A percentile compares a stretch with the other conserved stretches of the same genome.
Conservation (phyloP, 192 early-diverging fungal species). For the Backusella westeae region DNA sequence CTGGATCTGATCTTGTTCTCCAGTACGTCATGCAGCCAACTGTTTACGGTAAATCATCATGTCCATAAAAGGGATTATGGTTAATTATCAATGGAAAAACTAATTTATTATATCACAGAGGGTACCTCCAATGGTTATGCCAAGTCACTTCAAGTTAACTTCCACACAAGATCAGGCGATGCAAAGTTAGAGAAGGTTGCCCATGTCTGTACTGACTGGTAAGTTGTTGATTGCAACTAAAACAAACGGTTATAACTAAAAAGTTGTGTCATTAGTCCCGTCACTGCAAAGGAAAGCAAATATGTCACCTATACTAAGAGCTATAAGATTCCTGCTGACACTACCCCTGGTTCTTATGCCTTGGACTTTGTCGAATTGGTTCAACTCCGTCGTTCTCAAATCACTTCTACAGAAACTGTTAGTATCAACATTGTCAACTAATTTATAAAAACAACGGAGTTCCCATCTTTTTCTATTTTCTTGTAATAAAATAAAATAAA, state of each 20-base stretch:
- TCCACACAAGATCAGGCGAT: constrained; percentile 25
- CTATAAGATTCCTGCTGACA: constrained; percentile 21
- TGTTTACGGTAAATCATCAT: neutral
- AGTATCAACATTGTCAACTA: constrained; percentile 26
- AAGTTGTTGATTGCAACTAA: neutral
- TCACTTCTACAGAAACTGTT: constrained; percentile 28
- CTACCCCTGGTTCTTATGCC: constrained; percentile 32
- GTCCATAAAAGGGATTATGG: neutral
- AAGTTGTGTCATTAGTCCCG: constrained; percentile 10
- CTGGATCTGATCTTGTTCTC: constrained; percentile 12
- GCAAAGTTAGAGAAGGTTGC: constrained; percentile 9
- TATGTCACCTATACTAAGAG: constrained; percentile 25
- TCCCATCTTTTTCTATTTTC: neutral
- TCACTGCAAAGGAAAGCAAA: constrained; percentile 19
- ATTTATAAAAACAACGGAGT: neutral
- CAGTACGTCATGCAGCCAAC: constrained; percentile 30
- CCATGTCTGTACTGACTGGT: constrained; percentile 14
- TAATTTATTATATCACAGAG: constrained; percentile 10
- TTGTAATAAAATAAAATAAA: neutral
- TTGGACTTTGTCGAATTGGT: constrained; percentile 24
- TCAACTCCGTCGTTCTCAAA: constrained; percentile 15
- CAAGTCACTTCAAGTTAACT: constrained; percentile 16
- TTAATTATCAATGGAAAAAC: neutral
- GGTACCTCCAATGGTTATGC: constrained; percentile 18
- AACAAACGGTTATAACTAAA: too few species aligned